These are phyloP conservation scores for Podila clonocystis DNA, from an alignment of 192 early-diverging fungal species.

Conservation along the genomic window DNA sequence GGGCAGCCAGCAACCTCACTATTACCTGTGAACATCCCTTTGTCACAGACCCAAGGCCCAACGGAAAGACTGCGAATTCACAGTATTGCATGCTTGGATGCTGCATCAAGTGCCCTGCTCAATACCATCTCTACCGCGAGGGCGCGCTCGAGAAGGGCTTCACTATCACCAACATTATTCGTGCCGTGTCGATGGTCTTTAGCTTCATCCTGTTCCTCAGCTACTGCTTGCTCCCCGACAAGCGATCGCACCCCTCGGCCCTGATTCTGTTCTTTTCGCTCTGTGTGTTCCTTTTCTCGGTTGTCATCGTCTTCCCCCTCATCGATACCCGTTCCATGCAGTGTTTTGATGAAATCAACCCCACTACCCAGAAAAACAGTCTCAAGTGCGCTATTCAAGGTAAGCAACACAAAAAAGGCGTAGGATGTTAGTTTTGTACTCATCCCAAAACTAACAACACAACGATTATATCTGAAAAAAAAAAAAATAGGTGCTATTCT, in stretches of 20 bases:
- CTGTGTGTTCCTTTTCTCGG: constrained; percentile 59
- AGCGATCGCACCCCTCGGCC: constrained; percentile 59
- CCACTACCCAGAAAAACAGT: constrained; percentile 59
- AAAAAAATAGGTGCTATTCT: constrained; percentile 51
- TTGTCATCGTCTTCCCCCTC: constrained; percentile 56
- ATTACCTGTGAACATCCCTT: constrained; percentile 50
- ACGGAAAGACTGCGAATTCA: constrained; percentile 15
- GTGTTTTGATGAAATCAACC: constrained; percentile 42
- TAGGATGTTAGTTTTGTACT: background rate
- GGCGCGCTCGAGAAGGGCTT: constrained; percentile 52
- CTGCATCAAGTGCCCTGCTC: constrained; percentile 62
- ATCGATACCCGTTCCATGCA: constrained; percentile 54
- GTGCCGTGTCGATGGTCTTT: constrained; percentile 53
- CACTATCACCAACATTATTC: constrained; percentile 54
- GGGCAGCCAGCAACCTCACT: constrained; percentile 1
- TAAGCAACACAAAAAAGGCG: background rate
- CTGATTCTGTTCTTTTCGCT: constrained; percentile 58
- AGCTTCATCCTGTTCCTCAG: constrained; percentile 56
- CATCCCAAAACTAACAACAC: background rate
- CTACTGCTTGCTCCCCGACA: constrained; percentile 59
- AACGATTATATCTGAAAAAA: too few species aligned
- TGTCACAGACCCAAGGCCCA: constrained; percentile 29
- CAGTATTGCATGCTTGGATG: constrained; percentile 53
- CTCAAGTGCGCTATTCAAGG: constrained; percentile 60
- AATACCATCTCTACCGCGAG: constrained; percentile 55